Evolutionary conservation across 179 eudicot species (phyloP).

Genomic region (Nepenthes alata): DNA sequence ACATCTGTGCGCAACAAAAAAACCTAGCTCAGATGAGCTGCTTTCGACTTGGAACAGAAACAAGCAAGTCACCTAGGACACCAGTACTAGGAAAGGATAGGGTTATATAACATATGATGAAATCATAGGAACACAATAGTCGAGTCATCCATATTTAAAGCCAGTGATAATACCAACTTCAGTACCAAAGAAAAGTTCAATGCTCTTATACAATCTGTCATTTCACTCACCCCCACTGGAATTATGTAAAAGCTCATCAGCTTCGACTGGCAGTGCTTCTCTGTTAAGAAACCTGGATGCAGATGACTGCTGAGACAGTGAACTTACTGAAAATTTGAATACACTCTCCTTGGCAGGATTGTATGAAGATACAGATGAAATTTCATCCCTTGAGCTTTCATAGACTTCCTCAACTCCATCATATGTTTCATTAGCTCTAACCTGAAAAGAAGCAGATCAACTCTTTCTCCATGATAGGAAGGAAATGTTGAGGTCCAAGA

Average conservation of each 20-base stretch:
- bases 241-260: conserved; percentile 72
- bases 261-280: conserved; percentile 64
- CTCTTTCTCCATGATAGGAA: neutral
- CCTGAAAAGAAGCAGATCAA: conserved; percentile 29
- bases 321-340: conserved; percentile 64
- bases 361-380: conserved; percentile 82
- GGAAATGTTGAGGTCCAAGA: neutral
- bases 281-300: conserved; percentile 48
- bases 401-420: conserved; percentile 86
- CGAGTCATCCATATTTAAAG: too few relatives aligned
- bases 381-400: conserved; percentile 85
- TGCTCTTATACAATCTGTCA: neutral
- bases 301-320: conserved; percentile 70
- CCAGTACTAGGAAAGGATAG: too few relatives aligned
- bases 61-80: too few relatives aligned
- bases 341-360: conserved; percentile 60
- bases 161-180: neutral
- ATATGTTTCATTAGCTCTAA: conserved; percentile 62
- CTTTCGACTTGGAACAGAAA: neutral
- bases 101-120: too few relatives aligned
- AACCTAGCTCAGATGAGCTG: neutral
- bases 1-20: conserved; percentile 31
- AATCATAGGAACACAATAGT: too few relatives aligned
- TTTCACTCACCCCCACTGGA: conserved; percentile 49
- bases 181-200: neutral